These are phyloP conservation scores for Capsicum pubescens DNA, from an alignment of 257 asterid genomes.

Conservation along the genomic window DNA sequence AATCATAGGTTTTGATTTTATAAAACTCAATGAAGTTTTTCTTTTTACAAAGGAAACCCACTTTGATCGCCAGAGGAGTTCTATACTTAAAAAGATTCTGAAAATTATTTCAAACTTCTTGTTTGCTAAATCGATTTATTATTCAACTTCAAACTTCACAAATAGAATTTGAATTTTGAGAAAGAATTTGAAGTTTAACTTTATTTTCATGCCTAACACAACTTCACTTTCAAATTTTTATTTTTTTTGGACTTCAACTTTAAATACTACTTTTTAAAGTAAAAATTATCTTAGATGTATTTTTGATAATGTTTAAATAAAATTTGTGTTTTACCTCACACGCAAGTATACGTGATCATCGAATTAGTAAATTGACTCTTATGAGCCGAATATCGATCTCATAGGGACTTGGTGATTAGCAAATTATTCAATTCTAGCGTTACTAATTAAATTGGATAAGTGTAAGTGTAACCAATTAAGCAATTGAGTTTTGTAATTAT, in stretches of 20 bases:
- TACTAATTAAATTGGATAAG: too few relatives aligned
- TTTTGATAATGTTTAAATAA: too few relatives aligned
- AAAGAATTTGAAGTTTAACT: not conserved
- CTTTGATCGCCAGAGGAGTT: not conserved
- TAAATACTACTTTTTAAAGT: not conserved
- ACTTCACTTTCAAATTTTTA: not conserved
- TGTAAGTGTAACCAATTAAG: too few relatives aligned
- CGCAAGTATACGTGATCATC: too few relatives aligned
- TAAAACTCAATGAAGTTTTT: not conserved
- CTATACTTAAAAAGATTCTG: not conserved
- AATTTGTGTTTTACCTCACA: too few relatives aligned
- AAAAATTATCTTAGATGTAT: too few relatives aligned
- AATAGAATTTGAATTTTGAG: not conserved
- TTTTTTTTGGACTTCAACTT: not conserved
- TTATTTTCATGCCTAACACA: not conserved
- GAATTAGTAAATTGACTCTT: too few relatives aligned
- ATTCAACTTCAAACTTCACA: not conserved
- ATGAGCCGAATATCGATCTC: too few relatives aligned
- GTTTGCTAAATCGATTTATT: not conserved
- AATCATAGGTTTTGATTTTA: too few relatives aligned
- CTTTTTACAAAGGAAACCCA: not conserved
- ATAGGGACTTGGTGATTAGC: too few relatives aligned
- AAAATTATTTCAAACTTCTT: not conserved
- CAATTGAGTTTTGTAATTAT: too few relatives aligned
- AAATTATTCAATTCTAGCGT: too few relatives aligned